Base-by-base conservation (phyloP, 2,329 filamentous ascomycete species). In the Diaporthe caulivora region DNA sequence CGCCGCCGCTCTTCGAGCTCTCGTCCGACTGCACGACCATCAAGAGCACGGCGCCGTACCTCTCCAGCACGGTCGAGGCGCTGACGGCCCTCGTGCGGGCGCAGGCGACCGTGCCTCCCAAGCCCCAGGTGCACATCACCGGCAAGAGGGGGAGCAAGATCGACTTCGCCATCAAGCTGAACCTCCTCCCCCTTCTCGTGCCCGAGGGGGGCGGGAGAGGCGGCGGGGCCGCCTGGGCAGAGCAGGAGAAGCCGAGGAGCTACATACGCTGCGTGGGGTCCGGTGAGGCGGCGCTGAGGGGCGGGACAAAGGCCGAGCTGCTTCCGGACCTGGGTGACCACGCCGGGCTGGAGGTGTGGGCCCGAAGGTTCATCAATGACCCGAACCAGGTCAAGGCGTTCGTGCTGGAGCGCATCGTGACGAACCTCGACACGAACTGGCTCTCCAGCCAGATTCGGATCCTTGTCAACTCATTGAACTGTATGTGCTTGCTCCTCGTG, bases 161-260 rank as follows among this genome's bases (percentile, higher is more conserved):
- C 42, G 88, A 90, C 78, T 90, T 91, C 76, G 83, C 86, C 72
- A 79, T 90, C 73, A 86, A 85, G 77, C 80, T 90, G 54, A 90
- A 90, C 78, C 81, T 90, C 24, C 87, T 90, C 86, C 83, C 80
- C 62, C 81, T 90, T 15, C 82, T 91, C 7, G 83, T 90, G 2
- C 84, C 87, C 0, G 85, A 87, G 3, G 54, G 26, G 26, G 7
- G 40, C n/a, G n/a, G n/a, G n/a, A n/a, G n/a, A n/a, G n/a, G 5
- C 58, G 8, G 40, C 5, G 29, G 42, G 29, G 8, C 18, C n/a
- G n/a, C n/a, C n/a, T n/a, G n/a, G n/a, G n/a, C n/a, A n/a, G n/a
- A n/a, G n/a, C n/a, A 11, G 2, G 34, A 15, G 31, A 77, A 82
- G 47, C 84, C 87, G 34, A 84, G 89, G 78, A 87, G 90, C 77